Conservation (phyloP, 306 rosid species). For the Quercus aquifolioides region DNA sequence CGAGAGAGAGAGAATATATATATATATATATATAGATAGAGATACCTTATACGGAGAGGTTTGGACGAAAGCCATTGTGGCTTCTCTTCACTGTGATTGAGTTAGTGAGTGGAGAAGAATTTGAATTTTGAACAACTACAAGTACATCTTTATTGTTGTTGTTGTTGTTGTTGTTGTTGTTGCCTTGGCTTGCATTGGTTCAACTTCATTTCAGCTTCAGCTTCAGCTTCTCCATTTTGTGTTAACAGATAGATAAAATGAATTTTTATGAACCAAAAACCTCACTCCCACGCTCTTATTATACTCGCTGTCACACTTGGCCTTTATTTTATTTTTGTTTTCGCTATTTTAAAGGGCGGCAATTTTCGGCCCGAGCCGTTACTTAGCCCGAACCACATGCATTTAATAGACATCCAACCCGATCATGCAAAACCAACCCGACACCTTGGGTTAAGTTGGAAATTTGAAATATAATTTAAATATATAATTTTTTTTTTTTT, state of each 20-base stretch:
- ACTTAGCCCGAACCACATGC: too few relatives aligned
- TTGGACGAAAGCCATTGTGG: slow-evolving; percentile 48
- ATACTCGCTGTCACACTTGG: not conserved
- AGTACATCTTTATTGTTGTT: slow-evolving; percentile 21
- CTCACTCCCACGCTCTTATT: not conserved
- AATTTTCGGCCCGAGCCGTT: not conserved
- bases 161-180: slow-evolving; percentile 9
- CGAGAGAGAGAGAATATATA: too few relatives aligned
- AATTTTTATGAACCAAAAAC: slow-evolving; percentile 10
- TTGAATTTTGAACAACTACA: slow-evolving; percentile 19
- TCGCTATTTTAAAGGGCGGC: not conserved
- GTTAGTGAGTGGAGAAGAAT: slow-evolving; percentile 43
- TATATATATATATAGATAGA: not conserved
- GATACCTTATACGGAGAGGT: slow-evolving; percentile 62
- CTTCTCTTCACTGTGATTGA: slow-evolving; percentile 27
- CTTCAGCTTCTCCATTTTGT: slow-evolving; percentile 19
- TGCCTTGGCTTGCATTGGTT: slow-evolving; percentile 29
- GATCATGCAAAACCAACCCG: too few relatives aligned
- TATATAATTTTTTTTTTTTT: too few relatives aligned
- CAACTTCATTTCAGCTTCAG: not conserved
- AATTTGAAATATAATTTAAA: too few relatives aligned
- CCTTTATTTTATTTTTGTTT: not conserved
- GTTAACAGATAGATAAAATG: slow-evolving; percentile 18
- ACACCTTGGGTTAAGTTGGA: too few relatives aligned
- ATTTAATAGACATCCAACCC: too few relatives aligned